Evolutionary conservation across 306 rosid genomes (phyloP), one percentile per base, ranked within the genome.

Genomic region (Cyamopsis tetragonoloba): DNA sequence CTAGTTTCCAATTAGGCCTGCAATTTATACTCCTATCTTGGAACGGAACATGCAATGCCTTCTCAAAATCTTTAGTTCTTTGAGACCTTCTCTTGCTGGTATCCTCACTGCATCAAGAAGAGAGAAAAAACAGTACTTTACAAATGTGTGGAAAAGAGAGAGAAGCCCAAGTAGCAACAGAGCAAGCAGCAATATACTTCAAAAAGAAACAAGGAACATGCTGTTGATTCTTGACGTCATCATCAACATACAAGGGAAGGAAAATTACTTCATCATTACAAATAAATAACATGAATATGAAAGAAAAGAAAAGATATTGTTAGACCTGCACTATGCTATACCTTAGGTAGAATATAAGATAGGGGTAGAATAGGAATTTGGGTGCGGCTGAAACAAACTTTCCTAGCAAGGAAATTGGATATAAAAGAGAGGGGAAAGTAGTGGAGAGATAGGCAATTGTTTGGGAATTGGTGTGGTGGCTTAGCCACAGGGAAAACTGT

Each of bases 31-130:
- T 75, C 71, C 88, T 75, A 62, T 73, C 79, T 68, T 61, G 83
- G 27, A 73, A 53, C 11, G 83, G 72, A 61, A 35, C 51, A 68
- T 68, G 83, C 14, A 22, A 28, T 27, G 70, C 76, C 82, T 77
- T 86, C 63, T 81, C 89, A 67, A 79, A 62, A 71, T 82, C 89
- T 80, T 75, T 89, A 74, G 66, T 84, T 82, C 79, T 87, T 66
- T 66, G 96, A 73, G 68, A 31, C 85, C 87, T 86, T 77, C 91
- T 84, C 81, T 84, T 86, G 80, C 70, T 81, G 19, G 77, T 22
- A 15, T 86, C 92, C 26, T 92, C 98, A 75, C 96, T 92, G 91
- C 74, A 79, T 69, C 79, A 72, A 50, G 13, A 76, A 69, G 48
- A 39, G 11, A 65, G 20, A 13, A 39, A 59, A 62, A n/a, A 62